phyloP scores from a whole-genome alignment of 1,284 basidiomycete species.

The Flammula alnicola region DNA sequence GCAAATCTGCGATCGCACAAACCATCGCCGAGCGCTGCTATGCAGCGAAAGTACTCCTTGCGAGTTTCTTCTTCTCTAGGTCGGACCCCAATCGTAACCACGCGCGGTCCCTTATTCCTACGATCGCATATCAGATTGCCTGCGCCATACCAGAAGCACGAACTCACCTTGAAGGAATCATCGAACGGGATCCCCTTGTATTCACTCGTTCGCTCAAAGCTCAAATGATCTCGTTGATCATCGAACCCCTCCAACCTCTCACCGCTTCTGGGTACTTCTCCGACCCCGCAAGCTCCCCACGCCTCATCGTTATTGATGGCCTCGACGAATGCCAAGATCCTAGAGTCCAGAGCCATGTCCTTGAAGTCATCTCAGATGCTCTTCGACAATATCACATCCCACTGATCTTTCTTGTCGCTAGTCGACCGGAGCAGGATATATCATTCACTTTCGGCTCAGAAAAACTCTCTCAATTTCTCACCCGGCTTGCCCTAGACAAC shows the following conservation, averaged over 20 bases:
- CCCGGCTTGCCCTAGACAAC: neutral
- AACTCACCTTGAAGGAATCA: neutral
- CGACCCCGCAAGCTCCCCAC: too few relatives aligned
- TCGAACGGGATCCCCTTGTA: neutral
- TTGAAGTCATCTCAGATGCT: neutral
- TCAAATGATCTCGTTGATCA: neutral
- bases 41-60: neutral
- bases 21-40: neutral
- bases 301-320: neutral
- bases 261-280: too few relatives aligned
- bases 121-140: neutral
- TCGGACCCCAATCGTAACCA: neutral
- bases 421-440: neutral
- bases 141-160: neutral
- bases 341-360: neutral
- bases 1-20: constrained; percentile 2
- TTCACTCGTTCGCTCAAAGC: neutral
- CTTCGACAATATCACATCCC: neutral
- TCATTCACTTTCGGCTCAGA: neutral
- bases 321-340: constrained; percentile 1
- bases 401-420: neutral
- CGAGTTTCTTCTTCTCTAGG: neutral
- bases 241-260: neutral
- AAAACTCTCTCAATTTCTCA: neutral
- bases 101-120: neutral